Conservation (phyloP, 345 rosid genomes). For the Ailanthus altissimus region DNA sequence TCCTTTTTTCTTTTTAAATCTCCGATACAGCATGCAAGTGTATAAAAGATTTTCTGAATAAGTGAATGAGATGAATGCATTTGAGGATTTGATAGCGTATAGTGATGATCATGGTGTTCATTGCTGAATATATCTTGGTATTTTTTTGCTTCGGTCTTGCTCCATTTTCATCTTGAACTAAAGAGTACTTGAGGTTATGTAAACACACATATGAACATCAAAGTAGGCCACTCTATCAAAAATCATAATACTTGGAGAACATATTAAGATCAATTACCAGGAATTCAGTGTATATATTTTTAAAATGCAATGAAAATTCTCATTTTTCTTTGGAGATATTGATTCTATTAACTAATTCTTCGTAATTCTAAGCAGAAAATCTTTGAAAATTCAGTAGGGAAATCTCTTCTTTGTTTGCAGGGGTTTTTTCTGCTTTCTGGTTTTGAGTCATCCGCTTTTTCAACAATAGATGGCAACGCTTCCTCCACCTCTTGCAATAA, state of each 20-base stretch:
- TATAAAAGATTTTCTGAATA: not conserved
- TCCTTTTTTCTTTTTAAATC: too few species aligned
- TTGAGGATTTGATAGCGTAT: not conserved
- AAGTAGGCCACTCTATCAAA: not conserved
- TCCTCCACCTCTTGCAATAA: conserved; percentile 38
- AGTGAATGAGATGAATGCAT: not conserved
- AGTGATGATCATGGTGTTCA: not conserved
- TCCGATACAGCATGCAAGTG: not conserved
- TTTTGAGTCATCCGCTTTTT: conserved; percentile 13
- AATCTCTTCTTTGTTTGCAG: conserved; percentile 1
- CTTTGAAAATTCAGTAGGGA: conserved; percentile 24
- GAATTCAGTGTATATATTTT: not conserved
- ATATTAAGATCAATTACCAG: not conserved
- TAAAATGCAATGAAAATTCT: not conserved
- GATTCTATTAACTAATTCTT: conserved; percentile 7
- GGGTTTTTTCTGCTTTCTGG: conserved; percentile 18
- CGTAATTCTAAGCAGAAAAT: conserved; percentile 18
- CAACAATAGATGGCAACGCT: conserved; percentile 51
- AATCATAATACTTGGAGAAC: not conserved
- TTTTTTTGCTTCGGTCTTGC: not conserved
- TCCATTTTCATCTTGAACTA: not conserved
- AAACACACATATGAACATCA: not conserved
- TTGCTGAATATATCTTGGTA: conserved; percentile 7
- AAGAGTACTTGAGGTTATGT: not conserved
- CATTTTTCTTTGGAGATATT: not conserved